These are phyloP conservation scores for Talaromyces ruber DNA, from an alignment of 495 filamentous ascomycete genomes.

Conservation along the genomic window DNA sequence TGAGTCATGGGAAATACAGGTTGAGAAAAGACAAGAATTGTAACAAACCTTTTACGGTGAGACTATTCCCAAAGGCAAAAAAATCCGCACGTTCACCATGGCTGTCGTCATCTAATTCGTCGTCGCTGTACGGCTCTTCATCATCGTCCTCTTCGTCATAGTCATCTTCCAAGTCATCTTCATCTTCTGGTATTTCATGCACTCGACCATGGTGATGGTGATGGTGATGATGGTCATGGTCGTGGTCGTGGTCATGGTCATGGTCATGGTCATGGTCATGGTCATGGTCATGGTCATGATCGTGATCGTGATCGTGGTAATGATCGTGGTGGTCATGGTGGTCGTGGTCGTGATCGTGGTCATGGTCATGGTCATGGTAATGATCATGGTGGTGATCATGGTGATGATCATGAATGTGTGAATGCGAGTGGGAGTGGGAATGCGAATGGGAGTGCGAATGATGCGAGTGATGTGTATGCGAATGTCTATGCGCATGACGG, in stretches of 20 bases:
- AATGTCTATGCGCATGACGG: constrained; percentile 33
- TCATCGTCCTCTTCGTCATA: constrained; percentile 41
- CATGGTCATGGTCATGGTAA: constrained; percentile 42
- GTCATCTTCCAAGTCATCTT: constrained; percentile 53
- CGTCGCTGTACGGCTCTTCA: constrained; percentile 47
- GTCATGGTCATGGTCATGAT: constrained; percentile 43
- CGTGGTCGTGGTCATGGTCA: constrained; percentile 25
- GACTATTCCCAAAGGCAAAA: constrained; percentile 93
- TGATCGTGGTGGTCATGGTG: constrained; percentile 41
- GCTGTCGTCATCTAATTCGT: constrained; percentile 44
- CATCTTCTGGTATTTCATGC: constrained; percentile 60
- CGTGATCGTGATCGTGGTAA: constrained; percentile 45
- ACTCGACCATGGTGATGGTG: constrained; percentile 41
- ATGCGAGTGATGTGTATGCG: constrained; percentile 21
- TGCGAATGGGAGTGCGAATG: not conserved
- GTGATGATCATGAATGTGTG: constrained; percentile 27
- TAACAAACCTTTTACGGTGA: constrained; percentile 86
- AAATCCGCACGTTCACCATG: constrained; percentile 61
- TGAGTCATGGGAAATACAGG: constrained; percentile 4
- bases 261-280: constrained; percentile 39
- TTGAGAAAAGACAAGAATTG: constrained; percentile 1
- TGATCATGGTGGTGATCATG: constrained; percentile 39
- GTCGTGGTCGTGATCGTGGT: constrained; percentile 47
- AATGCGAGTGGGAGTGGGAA: not conserved
- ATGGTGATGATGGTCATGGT: constrained; percentile 35